Evolutionary conservation across 768 basidiomycete genomes (phyloP), one percentile per base, ranked within the genome.

Genomic region (Clathrus columnatus): DNA sequence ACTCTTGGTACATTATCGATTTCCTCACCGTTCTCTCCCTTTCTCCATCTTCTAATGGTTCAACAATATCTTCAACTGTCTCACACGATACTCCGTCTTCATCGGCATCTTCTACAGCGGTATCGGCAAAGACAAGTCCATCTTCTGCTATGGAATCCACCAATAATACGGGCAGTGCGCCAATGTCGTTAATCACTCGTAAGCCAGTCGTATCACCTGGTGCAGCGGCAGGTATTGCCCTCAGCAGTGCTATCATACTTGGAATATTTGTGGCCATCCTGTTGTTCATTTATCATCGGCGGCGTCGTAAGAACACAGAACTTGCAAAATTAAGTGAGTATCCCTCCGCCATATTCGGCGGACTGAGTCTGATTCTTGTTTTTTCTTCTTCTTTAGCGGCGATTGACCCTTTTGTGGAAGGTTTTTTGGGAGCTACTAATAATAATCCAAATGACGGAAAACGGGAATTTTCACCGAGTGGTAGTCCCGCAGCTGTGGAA

Each of bases 1-100:
- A 29, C 14, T 18, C 30, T 5, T 53, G 51, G 51, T 53, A 43
- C 41, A 27, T 53, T 45, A 18, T 53, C 32, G 51, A 53, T 24
- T 53, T 43, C 26, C 36, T 53, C 7, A 6, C 42, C 21, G 51
- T 53, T 21, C 42, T 44, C 11, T 44, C 42, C 21, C 51, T 41
- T 21, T 32, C 17, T 17, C 20, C 18, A 24, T 50, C 42, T 36
- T 11, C n/a, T n/a, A 11, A 11, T n/a, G n/a, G 36, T 36, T 36
- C 36, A n/a, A n/a, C 36, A n/a, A 14, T n/a, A 4, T 11, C 10
- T 36, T 36, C 36, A 36, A 36, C 11, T 36, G 2, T n/a, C n/a
- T 36, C 36, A n/a, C n/a, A n/a, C 7, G 2, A 4, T 36, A n/a
- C 14, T 14, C 10, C 36, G 36, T 36, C 36, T 4, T 14, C 36